A percentile compares a stretch with the other conserved stretches of the same genome.
These are phyloP conservation scores for Ustilago sp. DNA, from an alignment of 1,284 basidiomycete species.

Conservation along the genomic window DNA sequence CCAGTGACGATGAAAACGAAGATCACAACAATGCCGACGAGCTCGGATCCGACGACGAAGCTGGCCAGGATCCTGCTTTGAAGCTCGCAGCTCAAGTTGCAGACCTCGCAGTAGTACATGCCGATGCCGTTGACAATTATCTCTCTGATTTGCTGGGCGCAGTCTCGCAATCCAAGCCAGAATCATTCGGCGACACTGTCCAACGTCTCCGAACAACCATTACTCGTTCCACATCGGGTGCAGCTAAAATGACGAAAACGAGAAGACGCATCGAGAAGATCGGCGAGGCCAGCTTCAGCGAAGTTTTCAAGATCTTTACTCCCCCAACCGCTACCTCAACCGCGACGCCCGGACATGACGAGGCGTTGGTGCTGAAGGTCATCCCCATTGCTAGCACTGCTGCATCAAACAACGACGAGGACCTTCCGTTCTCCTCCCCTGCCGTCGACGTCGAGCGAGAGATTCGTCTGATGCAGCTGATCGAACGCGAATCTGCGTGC, in stretches of 20 bases:
- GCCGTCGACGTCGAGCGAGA: conserved; percentile 85
- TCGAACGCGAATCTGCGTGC: conserved; percentile 66
- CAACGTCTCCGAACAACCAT: conserved; percentile 9
- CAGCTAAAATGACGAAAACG: neutral
- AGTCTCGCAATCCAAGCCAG: conserved; percentile 32
- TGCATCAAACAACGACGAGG: conserved; percentile 37
- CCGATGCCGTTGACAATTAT: neutral
- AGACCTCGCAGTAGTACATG: conserved; percentile 16
- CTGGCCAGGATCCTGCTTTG: conserved; percentile 24
- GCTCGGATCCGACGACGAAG: conserved; percentile 27
- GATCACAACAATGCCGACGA: conserved; percentile 2
- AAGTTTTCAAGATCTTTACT: conserved; percentile 79
- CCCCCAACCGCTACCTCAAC: neutral
- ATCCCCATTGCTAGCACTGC: conserved; percentile 74
- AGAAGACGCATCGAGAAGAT: conserved; percentile 75
- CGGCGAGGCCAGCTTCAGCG: conserved; percentile 95
- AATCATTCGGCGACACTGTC: conserved; percentile 17
- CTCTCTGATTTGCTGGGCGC: conserved; percentile 24
- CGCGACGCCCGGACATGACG: neutral
- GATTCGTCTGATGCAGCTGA: conserved; percentile 83
- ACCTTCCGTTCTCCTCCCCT: conserved; percentile 69
- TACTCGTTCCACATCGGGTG: neutral
- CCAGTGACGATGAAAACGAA: conserved; percentile 29
- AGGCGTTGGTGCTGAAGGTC: conserved; percentile 74
- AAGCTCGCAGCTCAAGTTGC: conserved; percentile 24